phyloP scores from a whole-genome alignment of 768 basidiomycete species.

The Psilocybe sp. region DNA sequence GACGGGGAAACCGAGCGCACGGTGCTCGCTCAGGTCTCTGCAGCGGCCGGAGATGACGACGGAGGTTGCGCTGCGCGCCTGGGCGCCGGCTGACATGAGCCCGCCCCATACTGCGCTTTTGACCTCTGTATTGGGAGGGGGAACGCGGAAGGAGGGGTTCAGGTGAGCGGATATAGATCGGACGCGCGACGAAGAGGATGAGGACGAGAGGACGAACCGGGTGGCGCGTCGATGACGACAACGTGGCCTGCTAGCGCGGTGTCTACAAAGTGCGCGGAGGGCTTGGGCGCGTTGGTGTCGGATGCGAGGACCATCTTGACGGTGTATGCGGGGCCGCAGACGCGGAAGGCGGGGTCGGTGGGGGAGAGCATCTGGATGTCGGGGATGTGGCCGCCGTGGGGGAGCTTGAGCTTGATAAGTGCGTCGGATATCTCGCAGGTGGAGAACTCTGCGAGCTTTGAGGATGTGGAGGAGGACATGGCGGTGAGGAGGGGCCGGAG shows the following conservation, averaged over 20 bases:
- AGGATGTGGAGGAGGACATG: conserved; percentile 15
- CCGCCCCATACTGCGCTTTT: conserved; percentile 93
- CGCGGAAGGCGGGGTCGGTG: conserved; percentile 27
- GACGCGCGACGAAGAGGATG: conserved; percentile 9
- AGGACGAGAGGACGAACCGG: conserved; percentile 41
- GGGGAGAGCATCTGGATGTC: conserved; percentile 66
- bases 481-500: conserved; percentile 10
- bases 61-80: conserved; percentile 64
- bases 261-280: conserved; percentile 80
- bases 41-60: conserved; percentile 84
- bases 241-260: conserved; percentile 61
- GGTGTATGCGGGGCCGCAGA: conserved; percentile 83
- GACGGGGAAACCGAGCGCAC: conserved; percentile 68
- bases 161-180: conserved; percentile 15
- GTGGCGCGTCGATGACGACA: conserved; percentile 73
- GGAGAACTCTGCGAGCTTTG: conserved; percentile 42
- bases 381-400: conserved; percentile 77
- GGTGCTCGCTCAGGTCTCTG: conserved; percentile 81
- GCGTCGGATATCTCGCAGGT: conserved; percentile 90
- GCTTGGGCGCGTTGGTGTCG: conserved; percentile 59
- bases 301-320: conserved; percentile 73
- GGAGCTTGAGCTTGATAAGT: conserved; percentile 71
- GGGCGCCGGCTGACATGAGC: conserved; percentile 85
- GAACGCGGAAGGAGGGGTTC: neutral
- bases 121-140: conserved; percentile 41